Evolutionary conservation across 768 basidiomycete species (phyloP).

Genomic region (Pleurotus cornucopiae): DNA sequence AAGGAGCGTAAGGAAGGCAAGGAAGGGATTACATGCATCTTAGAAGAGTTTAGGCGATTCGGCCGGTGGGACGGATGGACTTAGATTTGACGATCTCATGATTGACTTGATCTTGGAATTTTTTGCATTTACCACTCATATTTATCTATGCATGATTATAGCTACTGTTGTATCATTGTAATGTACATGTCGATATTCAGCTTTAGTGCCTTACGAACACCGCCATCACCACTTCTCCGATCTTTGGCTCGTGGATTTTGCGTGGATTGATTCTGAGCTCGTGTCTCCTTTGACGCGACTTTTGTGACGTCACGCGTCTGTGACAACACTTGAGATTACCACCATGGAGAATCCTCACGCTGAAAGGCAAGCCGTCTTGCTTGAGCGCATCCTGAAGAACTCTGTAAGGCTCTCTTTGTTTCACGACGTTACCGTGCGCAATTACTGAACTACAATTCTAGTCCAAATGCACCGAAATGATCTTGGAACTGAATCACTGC

Average conservation of each 20-base stretch:
- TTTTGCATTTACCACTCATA: slow-evolving; percentile 1
- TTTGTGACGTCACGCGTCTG: slow-evolving; percentile 13
- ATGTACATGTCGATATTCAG: background rate
- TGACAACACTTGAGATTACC: slow-evolving; percentile 10
- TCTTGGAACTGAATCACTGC: slow-evolving; percentile 85
- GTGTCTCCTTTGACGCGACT: slow-evolving; percentile 4
- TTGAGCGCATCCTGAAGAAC: slow-evolving; percentile 90
- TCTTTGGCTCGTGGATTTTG: too few species aligned
- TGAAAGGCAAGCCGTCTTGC: slow-evolving; percentile 84
- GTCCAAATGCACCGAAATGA: slow-evolving; percentile 92
- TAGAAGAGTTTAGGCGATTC: slow-evolving; percentile 77
- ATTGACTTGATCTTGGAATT: background rate
- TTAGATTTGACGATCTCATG: slow-evolving; percentile 17
- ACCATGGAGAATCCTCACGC: slow-evolving; percentile 94
- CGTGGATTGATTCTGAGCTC: background rate
- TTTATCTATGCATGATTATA: slow-evolving; percentile 2
- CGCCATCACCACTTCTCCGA: background rate
- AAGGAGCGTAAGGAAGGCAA: slow-evolving; percentile 51
- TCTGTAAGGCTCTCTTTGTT: slow-evolving; percentile 45
- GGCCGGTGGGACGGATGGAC: slow-evolving; percentile 92
- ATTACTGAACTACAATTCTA: slow-evolving; percentile 21
- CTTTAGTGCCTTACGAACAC: background rate
- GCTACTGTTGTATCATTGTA: slow-evolving; percentile 5
- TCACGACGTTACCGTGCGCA: background rate
- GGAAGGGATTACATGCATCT: slow-evolving; percentile 59